Evolutionary conservation across 768 basidiomycete species (phyloP).

Genomic region (Auricularia sp.): DNA sequence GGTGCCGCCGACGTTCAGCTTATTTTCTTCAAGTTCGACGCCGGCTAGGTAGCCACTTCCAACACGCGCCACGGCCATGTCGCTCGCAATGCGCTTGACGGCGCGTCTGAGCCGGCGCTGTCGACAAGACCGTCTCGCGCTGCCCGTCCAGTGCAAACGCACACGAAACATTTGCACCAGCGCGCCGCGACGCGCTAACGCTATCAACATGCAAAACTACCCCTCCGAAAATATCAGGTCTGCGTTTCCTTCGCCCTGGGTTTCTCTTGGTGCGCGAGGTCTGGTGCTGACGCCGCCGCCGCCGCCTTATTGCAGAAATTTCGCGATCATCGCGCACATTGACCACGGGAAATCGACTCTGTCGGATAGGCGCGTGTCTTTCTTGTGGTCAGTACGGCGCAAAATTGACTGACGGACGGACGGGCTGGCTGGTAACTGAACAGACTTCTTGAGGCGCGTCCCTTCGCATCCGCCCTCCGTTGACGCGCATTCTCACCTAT

Average conservation of each 20-base stretch:
- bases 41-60: no score
- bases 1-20: background rate
- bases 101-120: background rate
- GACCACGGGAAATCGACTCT: slow-evolving; percentile 95
- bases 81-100: background rate
- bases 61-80: background rate
- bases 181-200: background rate
- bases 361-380: slow-evolving; percentile 58
- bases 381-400: background rate
- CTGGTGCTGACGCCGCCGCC: no score
- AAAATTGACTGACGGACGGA: background rate
- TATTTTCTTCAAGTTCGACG: background rate
- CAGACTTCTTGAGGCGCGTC: slow-evolving; percentile 63
- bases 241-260: background rate
- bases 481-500: background rate
- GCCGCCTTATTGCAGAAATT: slow-evolving; percentile 38
- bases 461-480: background rate
- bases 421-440: slow-evolving; percentile 1
- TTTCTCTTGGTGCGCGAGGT: no score
- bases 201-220: background rate
- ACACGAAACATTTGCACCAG: background rate
- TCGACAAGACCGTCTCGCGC: background rate
- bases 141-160: no score
- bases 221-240: background rate
- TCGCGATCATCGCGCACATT: slow-evolving; percentile 95